Percentiles rank a stretch among this genome's conserved stretches.
These are phyloP conservation scores for Oryza punctata DNA, from an alignment of 176 grass and related monocot species.

Conservation along the genomic window DNA sequence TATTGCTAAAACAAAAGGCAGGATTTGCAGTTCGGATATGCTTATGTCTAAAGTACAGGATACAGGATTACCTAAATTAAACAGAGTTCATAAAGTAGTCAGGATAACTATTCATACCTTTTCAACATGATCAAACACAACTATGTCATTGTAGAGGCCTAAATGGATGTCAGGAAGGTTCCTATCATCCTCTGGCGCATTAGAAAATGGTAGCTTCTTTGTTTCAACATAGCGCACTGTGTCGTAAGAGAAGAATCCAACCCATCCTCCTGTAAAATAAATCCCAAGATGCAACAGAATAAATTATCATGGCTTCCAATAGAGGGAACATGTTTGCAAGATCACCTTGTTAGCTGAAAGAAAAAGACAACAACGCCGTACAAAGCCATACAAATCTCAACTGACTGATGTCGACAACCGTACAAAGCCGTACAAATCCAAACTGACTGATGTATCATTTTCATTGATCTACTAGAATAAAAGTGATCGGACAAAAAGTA, in stretches of 20 bases:
- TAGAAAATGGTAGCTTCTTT: conserved; percentile 86
- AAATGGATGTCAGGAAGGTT: conserved; percentile 88
- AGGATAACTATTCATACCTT: conserved; percentile 51
- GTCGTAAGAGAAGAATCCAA: conserved; percentile 94
- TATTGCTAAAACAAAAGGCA: background rate
- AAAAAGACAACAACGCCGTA: background rate
- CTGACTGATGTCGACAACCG: background rate
- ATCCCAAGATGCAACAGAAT: background rate
- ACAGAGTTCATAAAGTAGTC: background rate
- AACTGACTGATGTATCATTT: background rate
- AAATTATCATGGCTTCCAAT: background rate
- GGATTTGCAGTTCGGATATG: background rate
- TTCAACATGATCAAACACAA: conserved; percentile 89
- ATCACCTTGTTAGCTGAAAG: conserved; percentile 1
- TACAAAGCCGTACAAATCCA: background rate
- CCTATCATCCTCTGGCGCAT: conserved; percentile 73
- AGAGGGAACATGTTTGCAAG: background rate
- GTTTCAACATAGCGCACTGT: conserved; percentile 91
- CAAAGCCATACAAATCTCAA: background rate
- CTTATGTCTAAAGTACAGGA: background rate
- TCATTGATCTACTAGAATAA: background rate
- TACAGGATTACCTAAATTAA: background rate
- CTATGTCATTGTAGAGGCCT: conserved; percentile 81
- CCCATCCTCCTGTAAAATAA: conserved; percentile 79
- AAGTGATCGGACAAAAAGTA: background rate